A percentile compares a stretch with the other conserved stretches of the same genome.
Evolutionary conservation across 1,139 yeast species (phyloP).

Genomic region (Pichia sp.): DNA sequence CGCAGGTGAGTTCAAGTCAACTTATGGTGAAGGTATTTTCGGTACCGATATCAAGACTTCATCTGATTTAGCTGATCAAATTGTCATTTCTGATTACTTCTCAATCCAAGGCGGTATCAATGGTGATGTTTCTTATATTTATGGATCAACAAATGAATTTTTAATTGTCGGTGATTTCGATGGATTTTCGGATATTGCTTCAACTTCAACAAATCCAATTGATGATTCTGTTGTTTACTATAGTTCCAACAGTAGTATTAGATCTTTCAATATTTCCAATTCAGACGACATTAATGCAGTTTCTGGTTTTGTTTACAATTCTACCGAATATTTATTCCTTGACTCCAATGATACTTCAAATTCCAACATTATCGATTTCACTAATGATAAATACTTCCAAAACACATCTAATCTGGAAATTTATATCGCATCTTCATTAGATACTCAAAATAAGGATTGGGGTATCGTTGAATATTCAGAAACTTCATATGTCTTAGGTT

Average conservation of each 20-base stretch:
- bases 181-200: conserved; percentile 24
- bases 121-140: conserved; percentile 33
- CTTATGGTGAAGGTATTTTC: conserved; percentile 36
- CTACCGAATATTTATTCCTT: conserved; percentile 40
- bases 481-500: conserved; percentile 40
- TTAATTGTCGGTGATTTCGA: conserved; percentile 40
- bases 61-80: conserved; percentile 13
- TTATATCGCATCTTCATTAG: conserved; percentile 38
- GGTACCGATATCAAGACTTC: conserved; percentile 25
- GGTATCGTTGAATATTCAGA: conserved; percentile 17
- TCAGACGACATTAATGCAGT: conserved; percentile 33
- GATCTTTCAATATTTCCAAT: conserved; percentile 42
- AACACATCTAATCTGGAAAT: conserved; percentile 19
- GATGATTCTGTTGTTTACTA: conserved; percentile 11
- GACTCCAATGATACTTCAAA: conserved; percentile 28
- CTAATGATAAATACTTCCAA: conserved; percentile 36
- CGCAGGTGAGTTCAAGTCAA: conserved; percentile 53
- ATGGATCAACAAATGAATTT: conserved; percentile 29
- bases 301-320: conserved; percentile 36
- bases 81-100: conserved; percentile 18
- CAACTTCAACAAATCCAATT: not conserved
- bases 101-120: conserved; percentile 38
- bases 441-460: conserved; percentile 9
- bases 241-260: conserved; percentile 4
- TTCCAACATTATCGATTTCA: conserved; percentile 43